These are phyloP conservation scores for Tetradesmus obliquus DNA, from an alignment of 139 green algal species.

Conservation along the genomic window DNA sequence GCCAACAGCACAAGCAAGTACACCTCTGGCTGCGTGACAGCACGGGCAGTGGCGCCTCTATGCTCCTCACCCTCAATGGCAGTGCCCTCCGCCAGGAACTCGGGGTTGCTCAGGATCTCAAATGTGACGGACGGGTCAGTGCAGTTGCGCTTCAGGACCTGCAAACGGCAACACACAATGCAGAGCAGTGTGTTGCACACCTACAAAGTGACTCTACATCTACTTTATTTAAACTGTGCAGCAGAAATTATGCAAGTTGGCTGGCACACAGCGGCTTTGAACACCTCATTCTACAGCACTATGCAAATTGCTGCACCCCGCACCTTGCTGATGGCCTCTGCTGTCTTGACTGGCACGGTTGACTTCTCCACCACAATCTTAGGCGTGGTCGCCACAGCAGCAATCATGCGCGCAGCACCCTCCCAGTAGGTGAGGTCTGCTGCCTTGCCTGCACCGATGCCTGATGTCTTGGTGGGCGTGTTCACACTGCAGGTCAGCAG, in stretches of 20 bases:
- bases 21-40: slow-evolving; percentile 61
- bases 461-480: slow-evolving; percentile 98
- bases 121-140: slow-evolving; percentile 80
- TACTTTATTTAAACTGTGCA: no score
- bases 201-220: no score
- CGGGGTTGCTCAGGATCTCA: slow-evolving; percentile 97
- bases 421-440: slow-evolving; percentile 99
- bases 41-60: slow-evolving; percentile 20
- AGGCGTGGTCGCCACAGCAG: slow-evolving; percentile 70
- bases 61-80: slow-evolving; percentile 76
- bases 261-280: not conserved
- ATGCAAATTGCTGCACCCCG: slow-evolving; percentile 37
- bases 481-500: slow-evolving; percentile 86
- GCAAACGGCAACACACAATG: not conserved
- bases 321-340: slow-evolving; percentile 98
- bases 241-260: no score
- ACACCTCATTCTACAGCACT: not conserved
- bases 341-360: slow-evolving; percentile 99
- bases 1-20: not conserved
- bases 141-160: slow-evolving; percentile 85
- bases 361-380: slow-evolving; percentile 99
- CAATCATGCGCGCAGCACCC: slow-evolving; percentile 95
- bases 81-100: slow-evolving; percentile 90
- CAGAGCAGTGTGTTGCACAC: no score
- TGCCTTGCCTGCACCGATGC: slow-evolving; percentile 96